Evolutionary conservation across 192 early-diverging fungal species (phyloP), one percentile per base, ranked within the genome.

Genomic region (Chytriomyces confervae): DNA sequence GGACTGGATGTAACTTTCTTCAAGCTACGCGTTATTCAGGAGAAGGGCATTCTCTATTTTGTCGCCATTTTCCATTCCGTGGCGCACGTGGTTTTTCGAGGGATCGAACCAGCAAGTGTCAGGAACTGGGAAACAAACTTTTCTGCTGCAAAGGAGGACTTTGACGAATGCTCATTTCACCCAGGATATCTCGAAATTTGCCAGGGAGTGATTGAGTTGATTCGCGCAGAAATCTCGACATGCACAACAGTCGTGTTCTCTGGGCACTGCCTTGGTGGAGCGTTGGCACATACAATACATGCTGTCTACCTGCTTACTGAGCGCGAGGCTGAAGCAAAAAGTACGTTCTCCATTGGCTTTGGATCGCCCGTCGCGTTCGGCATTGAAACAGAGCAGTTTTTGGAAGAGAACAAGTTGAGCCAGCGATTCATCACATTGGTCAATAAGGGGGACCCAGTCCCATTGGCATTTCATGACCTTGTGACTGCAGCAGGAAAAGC

Each of bases 71-170:
- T 71, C 46, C 20, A 60, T 53, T 11, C 13, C 0, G 27, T 60
- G n/a, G 69, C 69, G n/a, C 53, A 57, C 27, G 69, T 71, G 6
- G 69, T 71, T 10, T 71, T 71, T 24, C 69, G 69, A n/a, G 69
- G 69, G 18, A 71, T 50, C 0, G 53, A 71, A 36, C 50, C 69
- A 7, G 13, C 49, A 5, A 36, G 23, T 20, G 23, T 27, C 45
- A 47, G 44, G 53, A 71, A 71, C 29, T 71, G 69, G 69, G 49
- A 53, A 6, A 11, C 46, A 51, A 71, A 71, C 27, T 57, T 71
- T 36, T 16, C n/a, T 53, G 18, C 53, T 7, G 24, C 69, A 5
- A 57, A 57, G n/a, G 10, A 57, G 53, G 69, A 71, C 8, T 50
- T 27, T 13, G 46, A 49, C 18, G n/a, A n/a, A n/a, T 50, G 50